Evolutionary conservation across 768 basidiomycete genomes (phyloP).

Genomic region (Tubosaeta sp.): DNA sequence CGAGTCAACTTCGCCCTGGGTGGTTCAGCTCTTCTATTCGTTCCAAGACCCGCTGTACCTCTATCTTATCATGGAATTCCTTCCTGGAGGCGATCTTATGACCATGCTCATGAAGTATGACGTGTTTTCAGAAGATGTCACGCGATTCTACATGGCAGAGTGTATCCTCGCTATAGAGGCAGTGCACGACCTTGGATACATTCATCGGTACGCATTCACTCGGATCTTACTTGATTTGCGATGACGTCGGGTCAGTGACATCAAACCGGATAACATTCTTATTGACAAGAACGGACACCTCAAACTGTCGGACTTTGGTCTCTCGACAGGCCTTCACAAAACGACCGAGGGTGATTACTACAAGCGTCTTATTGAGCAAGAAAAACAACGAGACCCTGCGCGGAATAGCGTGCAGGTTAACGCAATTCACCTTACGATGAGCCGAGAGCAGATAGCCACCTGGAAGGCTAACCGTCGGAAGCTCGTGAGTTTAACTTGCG

Average conservation of each 20-base stretch:
- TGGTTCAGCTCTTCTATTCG: conserved; percentile 95
- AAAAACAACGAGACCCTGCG: conserved; percentile 57
- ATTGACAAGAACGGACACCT: conserved; percentile 97
- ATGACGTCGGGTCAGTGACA: conserved; percentile 59
- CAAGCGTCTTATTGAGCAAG: conserved; percentile 81
- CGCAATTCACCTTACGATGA: conserved; percentile 96
- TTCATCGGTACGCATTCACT: conserved; percentile 72
- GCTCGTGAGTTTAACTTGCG: conserved; percentile 48
- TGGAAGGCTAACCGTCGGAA: conserved; percentile 99
- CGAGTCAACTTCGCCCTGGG: conserved; percentile 96
- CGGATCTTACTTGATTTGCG: background rate
- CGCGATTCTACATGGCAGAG: conserved; percentile 98
- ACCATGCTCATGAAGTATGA: conserved; percentile 99
- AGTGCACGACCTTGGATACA: conserved; percentile 97
- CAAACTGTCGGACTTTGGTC: conserved; percentile 96
- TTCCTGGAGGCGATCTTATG: conserved; percentile 96
- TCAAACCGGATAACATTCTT: conserved; percentile 98
- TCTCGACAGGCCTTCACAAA: conserved; percentile 97
- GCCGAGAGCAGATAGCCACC: conserved; percentile 92
- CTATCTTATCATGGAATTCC: conserved; percentile 95
- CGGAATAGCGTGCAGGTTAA: conserved; percentile 98
- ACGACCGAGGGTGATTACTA: conserved; percentile 93
- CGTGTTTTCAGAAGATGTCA: conserved; percentile 97
- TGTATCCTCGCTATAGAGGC: conserved; percentile 97
- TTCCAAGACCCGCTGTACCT: conserved; percentile 96